These are phyloP conservation scores for Trichosporon asahii DNA, from an alignment of 1,284 basidiomycete species.

Conservation along the genomic window DNA sequence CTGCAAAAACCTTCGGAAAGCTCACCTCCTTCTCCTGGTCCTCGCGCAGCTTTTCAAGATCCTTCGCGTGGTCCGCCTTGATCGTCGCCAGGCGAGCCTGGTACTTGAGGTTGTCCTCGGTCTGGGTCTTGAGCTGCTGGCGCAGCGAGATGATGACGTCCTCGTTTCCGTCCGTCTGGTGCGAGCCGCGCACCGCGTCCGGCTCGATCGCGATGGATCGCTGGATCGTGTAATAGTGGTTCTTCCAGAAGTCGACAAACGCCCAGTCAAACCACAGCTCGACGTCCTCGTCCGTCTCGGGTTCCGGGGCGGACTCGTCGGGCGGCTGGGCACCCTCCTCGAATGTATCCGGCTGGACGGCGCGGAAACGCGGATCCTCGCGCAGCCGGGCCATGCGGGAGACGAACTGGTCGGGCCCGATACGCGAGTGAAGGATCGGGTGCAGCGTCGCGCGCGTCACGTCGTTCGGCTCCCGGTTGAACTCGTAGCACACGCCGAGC, in stretches of 20 bases:
- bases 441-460: slow-evolving; percentile 82
- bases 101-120: slow-evolving; percentile 59
- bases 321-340: slow-evolving; percentile 34
- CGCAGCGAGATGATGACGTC: slow-evolving; percentile 76
- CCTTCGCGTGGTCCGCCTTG: slow-evolving; percentile 10
- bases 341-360: slow-evolving; percentile 73
- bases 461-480: slow-evolving; percentile 72
- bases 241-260: slow-evolving; percentile 99
- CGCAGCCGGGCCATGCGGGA: slow-evolving; percentile 80
- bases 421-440: slow-evolving; percentile 74
- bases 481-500: slow-evolving; percentile 90
- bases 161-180: slow-evolving; percentile 67
- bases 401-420: slow-evolving; percentile 81
- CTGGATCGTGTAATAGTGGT: slow-evolving; percentile 71
- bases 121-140: slow-evolving; percentile 73
- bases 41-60: neutral
- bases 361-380: slow-evolving; percentile 87
- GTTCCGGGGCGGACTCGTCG: slow-evolving; percentile 29
- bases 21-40: slow-evolving; percentile 54
- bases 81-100: slow-evolving; percentile 30
- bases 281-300: slow-evolving; percentile 60
- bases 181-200: slow-evolving; percentile 48
- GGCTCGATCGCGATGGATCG: slow-evolving; percentile 57
- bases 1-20: slow-evolving; percentile 2
- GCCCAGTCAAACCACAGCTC: slow-evolving; percentile 98